Base-by-base conservation (phyloP, 371 early-diverging fungal genomes). In the Rhizopus sp. region DNA sequence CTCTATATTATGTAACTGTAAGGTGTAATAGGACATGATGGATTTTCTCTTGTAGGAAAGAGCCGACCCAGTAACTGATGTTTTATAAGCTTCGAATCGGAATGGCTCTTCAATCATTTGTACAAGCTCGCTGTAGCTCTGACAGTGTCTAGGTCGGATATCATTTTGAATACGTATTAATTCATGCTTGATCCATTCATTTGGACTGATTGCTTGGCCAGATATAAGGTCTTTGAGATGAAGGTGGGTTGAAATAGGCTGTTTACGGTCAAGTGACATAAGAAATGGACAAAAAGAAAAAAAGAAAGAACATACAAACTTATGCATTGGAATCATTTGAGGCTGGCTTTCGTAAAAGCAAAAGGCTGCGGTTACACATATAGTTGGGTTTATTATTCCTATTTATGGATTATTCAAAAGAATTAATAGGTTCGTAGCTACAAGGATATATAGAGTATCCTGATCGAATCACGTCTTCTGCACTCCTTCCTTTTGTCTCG, bases 401-500 rank as follows among this genome's bases (percentile, higher is more conserved):
- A 7, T 13, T 13, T 8, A 9, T 23, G 23, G 23, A 23, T 23
- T 23, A 23, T 23, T 23, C 23, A 23, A 29, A 3, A 39, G 39
- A 13, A 10, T 41, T n/a, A 31, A 46, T n/a, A 23, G 53, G 34
- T 39, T 68, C 63, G 42, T 63, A 67, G 8, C 46, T 39, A n/a
- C 55, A 47, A n/a, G 66, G 56, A 45, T 71, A 56, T 31, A 75
- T 55, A 6, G 75, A 63, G 63, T 73, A 80, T 0, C 66, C 62
- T 7, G 77, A 76, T 38, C 72, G 70, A 35, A 80, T 66, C 2
- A 80, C 72, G 39, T 80, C 73, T 9, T 80, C 80, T n/a, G 69
- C 70, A 53, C 72, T 70, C 38, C 71, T 60, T 12, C 91, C 92
- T 60, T 87, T 88, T 13, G 96, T 96, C 73, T 96, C 96, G 0